A percentile compares a stretch with the other conserved stretches of the same genome.
phyloP scores from a whole-genome alignment of 129 eudicot species.

The Helianthus tuberosus region DNA sequence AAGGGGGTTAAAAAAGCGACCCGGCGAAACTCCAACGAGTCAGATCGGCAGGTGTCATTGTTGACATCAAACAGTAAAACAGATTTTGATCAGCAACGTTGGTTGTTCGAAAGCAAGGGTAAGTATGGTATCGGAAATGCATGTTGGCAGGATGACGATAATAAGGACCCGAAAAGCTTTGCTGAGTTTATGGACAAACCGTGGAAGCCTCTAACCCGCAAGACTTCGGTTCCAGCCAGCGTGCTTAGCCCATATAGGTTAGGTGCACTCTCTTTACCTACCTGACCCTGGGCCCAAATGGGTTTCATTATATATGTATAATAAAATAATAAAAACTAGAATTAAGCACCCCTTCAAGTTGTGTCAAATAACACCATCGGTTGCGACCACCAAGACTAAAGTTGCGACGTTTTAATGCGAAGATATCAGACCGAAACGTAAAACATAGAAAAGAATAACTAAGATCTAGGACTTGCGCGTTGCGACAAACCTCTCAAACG shows the following conservation, averaged over 20 bases:
- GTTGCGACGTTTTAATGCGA: too few relatives aligned
- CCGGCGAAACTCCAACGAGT: slow-evolving; percentile 49
- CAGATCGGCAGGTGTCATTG: not conserved
- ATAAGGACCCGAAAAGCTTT: slow-evolving; percentile 43
- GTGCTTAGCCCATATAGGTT: slow-evolving; percentile 95
- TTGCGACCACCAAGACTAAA: too few relatives aligned
- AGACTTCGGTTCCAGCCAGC: slow-evolving; percentile 57
- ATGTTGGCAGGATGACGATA: slow-evolving; percentile 71
- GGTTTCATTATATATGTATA: not conserved
- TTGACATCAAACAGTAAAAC: slow-evolving; percentile 53
- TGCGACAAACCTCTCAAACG: too few relatives aligned
- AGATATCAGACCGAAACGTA: too few relatives aligned
- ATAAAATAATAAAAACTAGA: too few relatives aligned
- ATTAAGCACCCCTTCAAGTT: too few relatives aligned
- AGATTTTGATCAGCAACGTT: slow-evolving; percentile 77
- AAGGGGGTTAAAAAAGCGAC: slow-evolving; percentile 41
- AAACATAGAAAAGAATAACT: too few relatives aligned
- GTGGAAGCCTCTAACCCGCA: slow-evolving; percentile 93
- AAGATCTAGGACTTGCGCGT: too few relatives aligned
- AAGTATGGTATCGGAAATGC: slow-evolving; percentile 94
- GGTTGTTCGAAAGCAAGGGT: slow-evolving; percentile 91
- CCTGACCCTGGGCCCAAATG: not conserved
- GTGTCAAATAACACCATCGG: too few relatives aligned
- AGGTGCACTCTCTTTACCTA: not conserved
- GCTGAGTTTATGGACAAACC: slow-evolving; percentile 86